Evolutionary conservation across 2,329 filamentous ascomycete genomes (phyloP).

Genomic region (Arthrobotrys conoides): DNA sequence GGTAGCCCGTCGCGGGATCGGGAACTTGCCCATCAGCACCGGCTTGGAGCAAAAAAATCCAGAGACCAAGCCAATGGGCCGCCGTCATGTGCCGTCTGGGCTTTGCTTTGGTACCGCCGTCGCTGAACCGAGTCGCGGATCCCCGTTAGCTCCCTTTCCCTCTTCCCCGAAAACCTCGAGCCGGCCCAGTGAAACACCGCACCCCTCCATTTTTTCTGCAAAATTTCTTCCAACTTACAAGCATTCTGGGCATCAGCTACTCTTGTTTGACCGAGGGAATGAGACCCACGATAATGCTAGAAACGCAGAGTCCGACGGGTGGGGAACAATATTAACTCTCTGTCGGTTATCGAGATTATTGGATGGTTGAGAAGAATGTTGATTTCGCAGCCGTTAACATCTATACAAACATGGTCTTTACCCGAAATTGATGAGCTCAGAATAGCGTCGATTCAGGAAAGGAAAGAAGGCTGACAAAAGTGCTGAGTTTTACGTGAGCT

Average conservation of each 20-base stretch:
- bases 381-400: constrained; percentile 5
- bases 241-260: constrained; percentile 32
- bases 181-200: constrained; percentile 6
- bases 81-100: constrained; percentile 9
- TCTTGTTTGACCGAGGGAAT: constrained; percentile 29
- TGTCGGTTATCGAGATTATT: constrained; percentile 14
- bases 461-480: constrained; percentile 5
- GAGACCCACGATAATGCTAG: constrained; percentile 20
- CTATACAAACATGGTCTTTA: constrained; percentile 6
- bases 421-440: constrained; percentile 20
- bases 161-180: constrained; percentile 14
- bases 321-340: not conserved
- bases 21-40: constrained; percentile 2
- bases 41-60: constrained; percentile 7
- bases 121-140: constrained; percentile 16
- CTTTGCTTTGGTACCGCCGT: not conserved
- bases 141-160: constrained; percentile 21
- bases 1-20: constrained; percentile 20
- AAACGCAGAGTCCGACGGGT: constrained; percentile 4
- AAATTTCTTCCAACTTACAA: constrained; percentile 27
- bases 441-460: constrained; percentile 2
- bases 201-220: constrained; percentile 33
- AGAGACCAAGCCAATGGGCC: not conserved
- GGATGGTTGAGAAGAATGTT: constrained; percentile 16
- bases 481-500: constrained; percentile 6